Evolutionary conservation across 768 basidiomycete species (phyloP), one percentile per base, ranked within the genome.

Genomic region (Hygrocybe punicea): DNA sequence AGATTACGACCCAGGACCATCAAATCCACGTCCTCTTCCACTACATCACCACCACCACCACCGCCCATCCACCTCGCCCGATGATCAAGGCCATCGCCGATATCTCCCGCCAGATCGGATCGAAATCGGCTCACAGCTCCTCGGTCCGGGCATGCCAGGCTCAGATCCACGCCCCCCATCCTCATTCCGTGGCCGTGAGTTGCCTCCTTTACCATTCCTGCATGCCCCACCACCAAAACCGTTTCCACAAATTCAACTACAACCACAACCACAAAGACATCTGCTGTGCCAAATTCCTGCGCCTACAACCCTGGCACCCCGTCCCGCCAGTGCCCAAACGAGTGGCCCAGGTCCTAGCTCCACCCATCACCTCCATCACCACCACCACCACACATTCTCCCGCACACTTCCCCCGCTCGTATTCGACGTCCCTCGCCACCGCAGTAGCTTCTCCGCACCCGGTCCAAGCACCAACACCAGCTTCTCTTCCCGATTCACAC

Each of bases 121-220:
- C 11, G 53, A 34, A 2, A 60, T 62, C 60, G 60, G 53, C 62
- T 92, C 75, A 17, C 73, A 76, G 42, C 60, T 85, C 17, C 75
- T 81, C 40, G 83, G 84, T 9, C 82, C 84, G 46, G 83, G 82
- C 5, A 76, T 84, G 67, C 80, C 82, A 24, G 81, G 76, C 55
- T 60, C 63, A 23, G 69, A 73, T 17, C 17, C 58, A 29, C 23
- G 17, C 14, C 46, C 21, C n/a, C 49, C 54, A 23, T 29, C 29
- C 8, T 29, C 29, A 29, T 44, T 49, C 47, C 46, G 52, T 24
- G 37, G 19, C 16, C 49, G 2, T 9, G 46, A 51, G 8, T n/a
- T 37, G n/a, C 45, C 24, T 40, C 33, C 17, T 19, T 46, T n/a
- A 13, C 42, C 37, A 19, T 40, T 33, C 19, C 37, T 61, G 63